A percentile compares a stretch with the other conserved stretches of the same genome.
Conservation (phyloP, 2,329 filamentous ascomycete species). For the Xylariales sp. region DNA sequence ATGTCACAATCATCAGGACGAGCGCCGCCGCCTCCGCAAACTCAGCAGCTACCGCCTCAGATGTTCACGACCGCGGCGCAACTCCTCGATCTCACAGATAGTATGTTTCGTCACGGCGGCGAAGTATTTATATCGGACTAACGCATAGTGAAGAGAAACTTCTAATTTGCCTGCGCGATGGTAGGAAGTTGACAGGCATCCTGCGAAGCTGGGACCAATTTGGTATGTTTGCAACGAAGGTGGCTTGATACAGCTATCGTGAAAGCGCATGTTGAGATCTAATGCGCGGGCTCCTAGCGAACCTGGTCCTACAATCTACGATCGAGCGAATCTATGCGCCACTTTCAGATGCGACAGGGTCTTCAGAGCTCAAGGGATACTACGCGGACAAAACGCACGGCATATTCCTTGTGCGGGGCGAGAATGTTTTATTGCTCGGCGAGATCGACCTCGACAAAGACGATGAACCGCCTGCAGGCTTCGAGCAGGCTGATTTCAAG, state of each 20-base stretch:
- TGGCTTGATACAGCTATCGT: not conserved
- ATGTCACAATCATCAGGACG: constrained; percentile 23
- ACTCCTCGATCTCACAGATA: constrained; percentile 92
- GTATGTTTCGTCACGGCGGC: constrained; percentile 49
- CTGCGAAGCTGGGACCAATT: constrained; percentile 97
- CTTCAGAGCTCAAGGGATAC: constrained; percentile 39
- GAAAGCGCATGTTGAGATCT: constrained; percentile 4
- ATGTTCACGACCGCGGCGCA: constrained; percentile 99
- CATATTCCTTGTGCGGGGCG: constrained; percentile 86
- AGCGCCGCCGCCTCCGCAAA: constrained; percentile 37
- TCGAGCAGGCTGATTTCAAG: constrained; percentile 59
- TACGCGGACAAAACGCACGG: constrained; percentile 85
- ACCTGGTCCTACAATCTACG: constrained; percentile 90
- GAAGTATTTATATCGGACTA: constrained; percentile 14
- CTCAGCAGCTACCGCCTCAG: constrained; percentile 74
- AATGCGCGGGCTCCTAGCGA: constrained; percentile 53
- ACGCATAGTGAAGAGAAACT: constrained; percentile 71
- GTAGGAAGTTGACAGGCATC: constrained; percentile 88
- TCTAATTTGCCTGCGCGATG: constrained; percentile 84
- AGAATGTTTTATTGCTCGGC: constrained; percentile 93
- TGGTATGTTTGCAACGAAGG: constrained; percentile 51
- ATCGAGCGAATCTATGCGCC: constrained; percentile 74
- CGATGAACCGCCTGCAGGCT: constrained; percentile 73
- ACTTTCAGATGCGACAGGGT: constrained; percentile 26
- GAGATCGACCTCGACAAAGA: constrained; percentile 97